A percentile compares a stretch with the other conserved stretches of the same genome.
phyloP scores from a whole-genome alignment of 176 grass and related monocot genomes.

The Stipa capillata region DNA sequence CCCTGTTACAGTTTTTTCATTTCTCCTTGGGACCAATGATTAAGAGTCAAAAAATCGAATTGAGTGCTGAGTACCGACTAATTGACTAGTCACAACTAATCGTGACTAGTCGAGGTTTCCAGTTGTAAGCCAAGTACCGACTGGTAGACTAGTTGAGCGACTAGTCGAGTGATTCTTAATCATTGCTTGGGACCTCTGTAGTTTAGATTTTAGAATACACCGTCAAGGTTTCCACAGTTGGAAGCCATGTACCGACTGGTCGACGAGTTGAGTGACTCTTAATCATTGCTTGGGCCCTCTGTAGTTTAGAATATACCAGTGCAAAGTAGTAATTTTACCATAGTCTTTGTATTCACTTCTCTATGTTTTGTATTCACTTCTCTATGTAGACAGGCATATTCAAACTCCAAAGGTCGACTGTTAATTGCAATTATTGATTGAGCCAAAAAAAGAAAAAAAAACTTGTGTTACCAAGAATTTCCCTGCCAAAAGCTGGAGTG shows the following conservation, averaged over 20 bases:
- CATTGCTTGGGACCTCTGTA: not conserved
- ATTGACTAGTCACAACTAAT: too few relatives aligned
- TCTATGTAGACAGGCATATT: not conserved
- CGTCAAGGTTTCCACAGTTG: too few relatives aligned
- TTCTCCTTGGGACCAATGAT: not conserved
- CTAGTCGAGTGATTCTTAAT: too few relatives aligned
- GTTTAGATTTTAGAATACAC: too few relatives aligned
- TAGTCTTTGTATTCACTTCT: not conserved
- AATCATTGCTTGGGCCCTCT: too few relatives aligned
- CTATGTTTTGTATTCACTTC: conserved; percentile 10
- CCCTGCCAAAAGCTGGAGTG: not conserved
- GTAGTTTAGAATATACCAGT: not conserved
- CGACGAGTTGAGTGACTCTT: too few relatives aligned
- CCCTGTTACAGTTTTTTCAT: not conserved
- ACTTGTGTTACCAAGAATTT: not conserved
- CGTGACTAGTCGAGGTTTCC: too few relatives aligned
- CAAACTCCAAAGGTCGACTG: not conserved
- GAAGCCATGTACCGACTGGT: too few relatives aligned
- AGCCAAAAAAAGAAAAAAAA: not conserved
- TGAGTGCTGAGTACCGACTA: too few relatives aligned
- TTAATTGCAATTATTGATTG: conserved; percentile 7
- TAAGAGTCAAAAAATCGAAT: too few relatives aligned
- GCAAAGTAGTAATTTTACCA: not conserved
- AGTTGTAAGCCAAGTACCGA: too few relatives aligned
- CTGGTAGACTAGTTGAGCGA: too few relatives aligned